phyloP scores from a whole-genome alignment of 176 grass and related monocot species.

The Phragmites australis region DNA sequence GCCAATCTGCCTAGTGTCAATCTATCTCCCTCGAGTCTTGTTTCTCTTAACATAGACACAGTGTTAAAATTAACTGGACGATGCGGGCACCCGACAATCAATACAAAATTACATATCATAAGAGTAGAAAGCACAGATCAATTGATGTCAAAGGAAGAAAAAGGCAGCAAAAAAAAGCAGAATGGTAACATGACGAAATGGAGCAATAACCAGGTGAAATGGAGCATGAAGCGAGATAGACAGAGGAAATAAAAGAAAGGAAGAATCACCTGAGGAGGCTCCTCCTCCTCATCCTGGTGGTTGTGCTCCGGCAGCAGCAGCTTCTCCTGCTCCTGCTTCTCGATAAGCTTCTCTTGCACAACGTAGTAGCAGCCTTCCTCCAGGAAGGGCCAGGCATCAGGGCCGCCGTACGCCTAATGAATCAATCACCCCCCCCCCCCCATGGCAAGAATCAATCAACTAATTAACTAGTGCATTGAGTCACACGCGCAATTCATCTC shows the following conservation, averaged over 20 bases:
- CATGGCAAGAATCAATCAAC: background rate
- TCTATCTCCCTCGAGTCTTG: background rate
- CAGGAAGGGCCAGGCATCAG: background rate
- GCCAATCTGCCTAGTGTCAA: background rate
- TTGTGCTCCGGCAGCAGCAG: background rate
- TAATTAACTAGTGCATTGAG: background rate
- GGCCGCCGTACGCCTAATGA: background rate
- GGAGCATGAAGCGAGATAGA: background rate
- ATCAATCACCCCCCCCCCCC: background rate
- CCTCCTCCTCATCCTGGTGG: background rate
- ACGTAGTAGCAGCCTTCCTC: slow-evolving; percentile 2
- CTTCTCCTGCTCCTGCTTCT: background rate
- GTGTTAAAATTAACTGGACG: no score
- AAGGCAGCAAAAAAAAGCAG: background rate
- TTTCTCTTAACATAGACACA: background rate
- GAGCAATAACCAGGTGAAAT: background rate
- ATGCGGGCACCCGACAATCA: background rate
- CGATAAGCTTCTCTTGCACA: background rate
- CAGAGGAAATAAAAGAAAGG: background rate
- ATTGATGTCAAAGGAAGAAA: background rate
- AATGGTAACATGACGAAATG: background rate
- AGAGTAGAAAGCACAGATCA: background rate
- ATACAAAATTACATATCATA: background rate
- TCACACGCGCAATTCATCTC: background rate
- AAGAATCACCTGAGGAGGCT: background rate